Conservation (phyloP, 257 asterid species). For the Coffea canephora region DNA sequence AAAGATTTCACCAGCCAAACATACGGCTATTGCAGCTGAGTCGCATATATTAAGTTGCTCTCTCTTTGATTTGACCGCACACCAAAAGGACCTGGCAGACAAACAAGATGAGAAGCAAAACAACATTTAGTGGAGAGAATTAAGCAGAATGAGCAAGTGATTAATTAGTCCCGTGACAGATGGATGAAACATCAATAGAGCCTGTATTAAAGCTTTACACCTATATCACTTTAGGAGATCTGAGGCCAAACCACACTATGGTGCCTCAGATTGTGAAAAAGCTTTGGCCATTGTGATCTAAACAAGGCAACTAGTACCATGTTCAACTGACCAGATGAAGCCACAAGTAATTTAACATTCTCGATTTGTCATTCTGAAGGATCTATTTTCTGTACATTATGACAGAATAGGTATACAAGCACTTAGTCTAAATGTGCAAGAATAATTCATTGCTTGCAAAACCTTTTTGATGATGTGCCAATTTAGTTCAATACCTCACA, state of each 20-base stretch:
- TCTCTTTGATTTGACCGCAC: slow-evolving; percentile 52
- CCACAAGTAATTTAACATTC: background rate
- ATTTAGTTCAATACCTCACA: background rate
- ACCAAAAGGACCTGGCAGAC: slow-evolving; percentile 63
- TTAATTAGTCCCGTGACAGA: background rate
- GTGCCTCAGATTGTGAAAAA: background rate
- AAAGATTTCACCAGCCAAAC: slow-evolving; percentile 56
- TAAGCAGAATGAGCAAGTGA: background rate
- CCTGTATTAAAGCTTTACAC: background rate
- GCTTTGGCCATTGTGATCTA: no score
- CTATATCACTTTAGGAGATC: background rate
- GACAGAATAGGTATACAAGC: background rate
- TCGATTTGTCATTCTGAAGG: no score
- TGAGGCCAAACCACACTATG: no score
- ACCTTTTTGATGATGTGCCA: background rate
- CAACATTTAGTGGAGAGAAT: background rate
- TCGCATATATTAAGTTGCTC: slow-evolving; percentile 55
- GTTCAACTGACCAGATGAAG: background rate
- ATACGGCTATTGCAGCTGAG: slow-evolving; percentile 43
- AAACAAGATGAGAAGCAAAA: background rate
- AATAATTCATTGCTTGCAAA: background rate
- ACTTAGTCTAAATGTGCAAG: no score
- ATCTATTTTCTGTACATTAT: background rate
- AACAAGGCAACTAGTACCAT: background rate
- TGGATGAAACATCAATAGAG: background rate